phyloP scores from a whole-genome alignment of 495 filamentous ascomycete genomes.

The Penicillium macrosclerotiorum region DNA sequence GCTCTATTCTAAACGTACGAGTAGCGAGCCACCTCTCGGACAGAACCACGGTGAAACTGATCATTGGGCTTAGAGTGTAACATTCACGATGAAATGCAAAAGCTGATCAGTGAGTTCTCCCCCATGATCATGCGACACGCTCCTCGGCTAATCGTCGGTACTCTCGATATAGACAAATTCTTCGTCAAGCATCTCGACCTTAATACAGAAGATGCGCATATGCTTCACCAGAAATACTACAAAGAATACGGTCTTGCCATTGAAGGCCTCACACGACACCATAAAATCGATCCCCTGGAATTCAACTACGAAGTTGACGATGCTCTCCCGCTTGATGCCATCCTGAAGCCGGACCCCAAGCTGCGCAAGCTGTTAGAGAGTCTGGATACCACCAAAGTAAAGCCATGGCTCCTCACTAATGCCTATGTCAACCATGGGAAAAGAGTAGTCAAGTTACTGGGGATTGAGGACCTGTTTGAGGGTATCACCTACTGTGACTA shows the following conservation, averaged over 20 bases:
- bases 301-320: slow-evolving; percentile 97
- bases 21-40: too few relatives aligned
- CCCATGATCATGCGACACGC: background rate
- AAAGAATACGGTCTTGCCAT: slow-evolving; percentile 95
- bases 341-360: slow-evolving; percentile 73
- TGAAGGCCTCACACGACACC: slow-evolving; percentile 87
- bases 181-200: slow-evolving; percentile 78
- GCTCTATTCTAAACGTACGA: slow-evolving; percentile 55
- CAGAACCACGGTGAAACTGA: slow-evolving; percentile 9
- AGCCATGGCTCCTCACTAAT: slow-evolving; percentile 93
- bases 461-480: slow-evolving; percentile 84
- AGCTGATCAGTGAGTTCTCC: slow-evolving; percentile 53
- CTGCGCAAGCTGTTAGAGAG: slow-evolving; percentile 75
- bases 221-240: slow-evolving; percentile 89
- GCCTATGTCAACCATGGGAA: slow-evolving; percentile 87
- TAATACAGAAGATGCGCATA: slow-evolving; percentile 66
- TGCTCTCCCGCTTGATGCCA: slow-evolving; percentile 79
- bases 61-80: slow-evolving; percentile 50
- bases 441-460: slow-evolving; percentile 76
- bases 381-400: slow-evolving; percentile 76
- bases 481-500: slow-evolving; percentile 95
- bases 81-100: slow-evolving; percentile 72
- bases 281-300: slow-evolving; percentile 91
- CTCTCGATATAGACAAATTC: slow-evolving; percentile 58
- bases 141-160: background rate